These are phyloP conservation scores for Globisporangium paddicum DNA, from an alignment of 352 stramenopile genomes.

Conservation along the genomic window DNA sequence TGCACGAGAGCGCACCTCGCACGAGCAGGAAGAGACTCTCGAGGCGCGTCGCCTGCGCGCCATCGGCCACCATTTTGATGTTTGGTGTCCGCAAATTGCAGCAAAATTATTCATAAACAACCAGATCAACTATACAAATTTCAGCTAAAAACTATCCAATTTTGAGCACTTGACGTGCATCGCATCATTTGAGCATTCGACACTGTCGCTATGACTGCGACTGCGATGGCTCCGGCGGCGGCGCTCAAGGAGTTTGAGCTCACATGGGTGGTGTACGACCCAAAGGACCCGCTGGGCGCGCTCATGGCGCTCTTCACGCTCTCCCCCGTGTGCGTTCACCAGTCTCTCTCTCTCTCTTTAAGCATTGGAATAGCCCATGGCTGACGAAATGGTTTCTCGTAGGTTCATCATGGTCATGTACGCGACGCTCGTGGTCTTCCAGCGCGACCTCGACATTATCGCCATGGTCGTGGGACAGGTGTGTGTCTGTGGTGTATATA, in stretches of 20 bases:
- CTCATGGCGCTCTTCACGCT: constrained; percentile 73
- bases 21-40: constrained; percentile 80
- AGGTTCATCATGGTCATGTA: constrained; percentile 87
- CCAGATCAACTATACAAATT: neutral
- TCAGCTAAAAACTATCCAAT: neutral
- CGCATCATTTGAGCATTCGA: no score
- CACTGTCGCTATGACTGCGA: neutral
- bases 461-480: constrained; percentile 71
- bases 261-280: constrained; percentile 84
- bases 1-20: constrained; percentile 27
- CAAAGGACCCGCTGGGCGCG: constrained; percentile 53
- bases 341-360: neutral
- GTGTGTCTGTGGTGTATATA: neutral
- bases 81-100: neutral
- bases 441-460: constrained; percentile 76
- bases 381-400: neutral
- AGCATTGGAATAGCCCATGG: neutral
- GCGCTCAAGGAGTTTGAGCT: constrained; percentile 70
- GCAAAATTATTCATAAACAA: neutral
- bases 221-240: constrained; percentile 9
- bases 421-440: constrained; percentile 66
- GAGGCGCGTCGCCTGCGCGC: constrained; percentile 54
- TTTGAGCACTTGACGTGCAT: neutral
- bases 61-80: neutral
- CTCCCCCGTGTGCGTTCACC: constrained; percentile 51